A percentile compares a stretch with the other conserved stretches of the same genome.
phyloP scores from a whole-genome alignment of 352 stramenopile genomes.

The Lagenidium sp. region DNA sequence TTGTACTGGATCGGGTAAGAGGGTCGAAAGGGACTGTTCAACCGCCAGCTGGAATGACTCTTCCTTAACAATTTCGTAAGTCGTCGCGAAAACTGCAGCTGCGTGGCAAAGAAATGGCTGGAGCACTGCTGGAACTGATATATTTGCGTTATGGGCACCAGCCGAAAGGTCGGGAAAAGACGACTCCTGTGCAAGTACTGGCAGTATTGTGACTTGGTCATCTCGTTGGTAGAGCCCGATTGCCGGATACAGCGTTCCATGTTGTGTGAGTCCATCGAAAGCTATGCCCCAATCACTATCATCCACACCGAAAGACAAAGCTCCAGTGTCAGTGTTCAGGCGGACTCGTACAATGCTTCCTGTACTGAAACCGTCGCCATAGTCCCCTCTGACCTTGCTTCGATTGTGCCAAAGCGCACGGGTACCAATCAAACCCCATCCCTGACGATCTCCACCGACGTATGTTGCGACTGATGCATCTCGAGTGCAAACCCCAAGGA shows the following conservation, averaged over 20 bases:
- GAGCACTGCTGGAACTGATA: slow-evolving; percentile 64
- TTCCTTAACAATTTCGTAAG: slow-evolving; percentile 37
- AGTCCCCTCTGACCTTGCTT: slow-evolving; percentile 84
- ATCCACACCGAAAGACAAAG: slow-evolving; percentile 80
- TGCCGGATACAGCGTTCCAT: slow-evolving; percentile 81
- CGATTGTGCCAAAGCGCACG: slow-evolving; percentile 85
- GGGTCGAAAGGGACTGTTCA: neutral
- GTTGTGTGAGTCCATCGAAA: slow-evolving; percentile 82
- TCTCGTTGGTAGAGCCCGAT: slow-evolving; percentile 86
- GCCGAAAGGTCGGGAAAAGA: too few relatives aligned
- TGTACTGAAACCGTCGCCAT: slow-evolving; percentile 84
- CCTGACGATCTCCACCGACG: slow-evolving; percentile 82
- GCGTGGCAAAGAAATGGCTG: slow-evolving; percentile 72
- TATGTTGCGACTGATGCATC: slow-evolving; percentile 85
- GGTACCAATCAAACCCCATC: slow-evolving; percentile 85
- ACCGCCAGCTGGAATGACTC: slow-evolving; percentile 1
- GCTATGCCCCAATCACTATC: slow-evolving; percentile 86
- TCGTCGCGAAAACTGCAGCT: slow-evolving; percentile 42
- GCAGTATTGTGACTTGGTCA: slow-evolving; percentile 83
- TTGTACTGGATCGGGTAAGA: slow-evolving; percentile 3
- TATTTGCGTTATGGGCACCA: too few relatives aligned
- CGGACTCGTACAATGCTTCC: slow-evolving; percentile 74
- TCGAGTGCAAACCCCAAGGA: slow-evolving; percentile 80
- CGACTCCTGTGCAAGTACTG: too few relatives aligned
- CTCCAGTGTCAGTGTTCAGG: slow-evolving; percentile 82